These are phyloP conservation scores for Saccharum hybrid DNA, from an alignment of 202 grass and related monocot genomes.

Conservation along the genomic window DNA sequence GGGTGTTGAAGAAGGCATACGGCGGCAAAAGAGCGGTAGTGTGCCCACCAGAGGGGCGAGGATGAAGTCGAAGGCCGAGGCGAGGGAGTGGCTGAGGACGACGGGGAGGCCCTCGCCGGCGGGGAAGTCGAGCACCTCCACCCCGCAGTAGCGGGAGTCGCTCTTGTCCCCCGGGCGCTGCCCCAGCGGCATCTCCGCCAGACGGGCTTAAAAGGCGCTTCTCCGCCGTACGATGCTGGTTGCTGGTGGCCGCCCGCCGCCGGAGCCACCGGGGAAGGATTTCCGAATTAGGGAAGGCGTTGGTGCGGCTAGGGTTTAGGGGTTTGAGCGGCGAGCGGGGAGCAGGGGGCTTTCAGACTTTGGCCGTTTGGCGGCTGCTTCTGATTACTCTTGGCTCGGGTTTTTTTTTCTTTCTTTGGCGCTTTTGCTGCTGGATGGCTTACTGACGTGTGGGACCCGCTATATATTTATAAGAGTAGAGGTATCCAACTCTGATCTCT, in stretches of 20 bases:
- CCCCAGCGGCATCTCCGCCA: slow-evolving; percentile 76
- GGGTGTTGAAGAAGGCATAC: background rate
- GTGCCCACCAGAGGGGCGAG: slow-evolving; percentile 69
- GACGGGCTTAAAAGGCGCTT: background rate
- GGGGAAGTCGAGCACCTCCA: slow-evolving; percentile 83
- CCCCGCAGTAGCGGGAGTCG: slow-evolving; percentile 96
- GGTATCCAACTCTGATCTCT: too few relatives aligned
- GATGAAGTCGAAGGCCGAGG: slow-evolving; percentile 88
- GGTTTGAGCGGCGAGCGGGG: slow-evolving; percentile 42
- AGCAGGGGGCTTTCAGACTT: background rate
- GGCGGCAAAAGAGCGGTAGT: background rate
- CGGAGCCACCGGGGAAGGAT: slow-evolving; percentile 28
- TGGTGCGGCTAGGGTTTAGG: slow-evolving; percentile 63
- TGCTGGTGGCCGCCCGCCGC: slow-evolving; percentile 15
- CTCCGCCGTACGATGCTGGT: slow-evolving; percentile 2
- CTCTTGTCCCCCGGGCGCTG: slow-evolving; percentile 95
- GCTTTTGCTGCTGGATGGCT: background rate
- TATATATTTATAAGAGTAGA: background rate
- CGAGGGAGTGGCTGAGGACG: slow-evolving; percentile 67
- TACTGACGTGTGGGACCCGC: background rate
- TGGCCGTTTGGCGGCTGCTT: background rate
- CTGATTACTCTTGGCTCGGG: background rate
- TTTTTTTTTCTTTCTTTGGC: too few relatives aligned
- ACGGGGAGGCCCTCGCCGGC: slow-evolving; percentile 66
- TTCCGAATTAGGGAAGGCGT: background rate